Percentiles rank a stretch among this genome's conserved stretches.
Evolutionary conservation across 805 yeast species (phyloP).

Genomic region (Barnettozyma populi): DNA sequence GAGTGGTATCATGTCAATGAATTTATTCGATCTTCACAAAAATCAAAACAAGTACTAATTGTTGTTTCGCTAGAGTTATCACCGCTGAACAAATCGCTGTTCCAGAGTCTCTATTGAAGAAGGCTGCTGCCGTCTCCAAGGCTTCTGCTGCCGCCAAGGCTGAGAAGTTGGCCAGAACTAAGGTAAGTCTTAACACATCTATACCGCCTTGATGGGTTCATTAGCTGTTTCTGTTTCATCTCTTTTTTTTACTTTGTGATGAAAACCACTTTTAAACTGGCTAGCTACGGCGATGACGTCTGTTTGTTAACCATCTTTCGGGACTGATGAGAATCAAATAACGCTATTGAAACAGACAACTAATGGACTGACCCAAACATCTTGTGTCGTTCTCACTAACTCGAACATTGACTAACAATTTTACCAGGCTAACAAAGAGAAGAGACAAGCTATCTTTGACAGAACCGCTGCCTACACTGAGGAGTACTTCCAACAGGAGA

Average conservation of each 20-base stretch:
- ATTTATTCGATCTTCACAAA: slow-evolving; percentile 1
- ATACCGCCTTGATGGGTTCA: background rate
- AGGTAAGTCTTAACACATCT: slow-evolving; percentile 51
- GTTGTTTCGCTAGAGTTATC: slow-evolving; percentile 23
- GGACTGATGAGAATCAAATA: slow-evolving; percentile 41
- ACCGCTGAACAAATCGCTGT: slow-evolving; percentile 37
- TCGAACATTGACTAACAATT: slow-evolving; percentile 13
- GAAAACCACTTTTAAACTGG: slow-evolving; percentile 50
- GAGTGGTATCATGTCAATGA: slow-evolving; percentile 29
- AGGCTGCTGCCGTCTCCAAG: slow-evolving; percentile 74
- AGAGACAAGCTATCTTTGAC: slow-evolving; percentile 72
- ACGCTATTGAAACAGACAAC: slow-evolving; percentile 2
- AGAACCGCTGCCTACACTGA: slow-evolving; percentile 95
- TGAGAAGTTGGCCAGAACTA: slow-evolving; percentile 70
- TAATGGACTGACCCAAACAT: background rate
- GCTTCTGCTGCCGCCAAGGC: slow-evolving; percentile 73
- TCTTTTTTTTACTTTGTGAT: slow-evolving; percentile 27
- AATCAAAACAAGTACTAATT: slow-evolving; percentile 3
- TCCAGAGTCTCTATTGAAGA: slow-evolving; percentile 86
- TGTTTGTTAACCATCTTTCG: slow-evolving; percentile 75
- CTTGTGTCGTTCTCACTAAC: background rate
- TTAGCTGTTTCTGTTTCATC: background rate
- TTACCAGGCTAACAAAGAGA: slow-evolving; percentile 42
- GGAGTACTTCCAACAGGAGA: slow-evolving; percentile 91
- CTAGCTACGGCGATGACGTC: slow-evolving; percentile 72